Evolutionary conservation across 768 basidiomycete genomes (phyloP).

Genomic region (Russula sp.): DNA sequence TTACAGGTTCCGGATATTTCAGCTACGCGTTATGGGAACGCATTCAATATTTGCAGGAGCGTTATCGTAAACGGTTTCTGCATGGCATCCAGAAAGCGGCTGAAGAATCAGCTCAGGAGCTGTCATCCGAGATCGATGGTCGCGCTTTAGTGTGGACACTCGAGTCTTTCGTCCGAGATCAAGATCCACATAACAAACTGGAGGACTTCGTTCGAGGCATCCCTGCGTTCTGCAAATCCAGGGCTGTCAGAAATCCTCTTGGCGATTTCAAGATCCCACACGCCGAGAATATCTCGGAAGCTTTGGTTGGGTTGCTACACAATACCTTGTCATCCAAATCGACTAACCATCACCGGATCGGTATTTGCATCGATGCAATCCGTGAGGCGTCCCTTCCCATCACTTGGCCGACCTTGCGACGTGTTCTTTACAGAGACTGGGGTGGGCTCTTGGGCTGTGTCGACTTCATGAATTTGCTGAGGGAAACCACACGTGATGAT

Average conservation of each 20-base stretch:
- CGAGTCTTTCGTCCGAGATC: too few species aligned
- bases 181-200: neutral
- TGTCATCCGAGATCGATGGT: too few species aligned
- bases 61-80: too few species aligned
- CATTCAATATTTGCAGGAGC: too few species aligned
- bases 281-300: neutral
- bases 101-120: too few species aligned
- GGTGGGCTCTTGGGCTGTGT: neutral
- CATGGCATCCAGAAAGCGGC: too few species aligned
- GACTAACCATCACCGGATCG: neutral
- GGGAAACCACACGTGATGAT: neutral
- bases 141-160: too few species aligned
- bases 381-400: slow-evolving; percentile 8
- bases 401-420: neutral
- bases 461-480: neutral
- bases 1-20: too few species aligned
- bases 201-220: neutral
- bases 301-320: neutral
- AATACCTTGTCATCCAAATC: neutral
- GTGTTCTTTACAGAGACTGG: slow-evolving; percentile 3
- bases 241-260: too few species aligned
- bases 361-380: neutral
- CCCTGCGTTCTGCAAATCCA: neutral
- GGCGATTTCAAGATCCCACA: neutral
- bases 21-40: too few species aligned